Percentiles rank a stretch among this genome's conserved stretches.
Conservation (phyloP, 2,329 filamentous ascomycete species). For the Pseudogymnoascus sp. region DNA sequence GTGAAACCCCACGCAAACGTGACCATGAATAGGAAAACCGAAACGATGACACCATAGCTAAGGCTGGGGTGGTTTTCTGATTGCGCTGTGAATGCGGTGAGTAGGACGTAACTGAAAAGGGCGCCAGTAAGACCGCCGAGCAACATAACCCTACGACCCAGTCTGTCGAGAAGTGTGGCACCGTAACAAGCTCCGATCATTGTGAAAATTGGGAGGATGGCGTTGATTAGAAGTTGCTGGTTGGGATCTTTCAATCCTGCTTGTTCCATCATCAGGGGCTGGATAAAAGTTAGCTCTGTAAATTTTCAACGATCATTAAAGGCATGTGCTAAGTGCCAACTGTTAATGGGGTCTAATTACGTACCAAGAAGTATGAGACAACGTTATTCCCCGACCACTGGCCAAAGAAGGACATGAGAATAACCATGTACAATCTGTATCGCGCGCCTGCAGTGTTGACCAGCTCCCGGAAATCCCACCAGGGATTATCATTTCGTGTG, state of each 20-base stretch:
- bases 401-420: conserved; percentile 45
- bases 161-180: conserved; percentile 34
- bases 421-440: conserved; percentile 42
- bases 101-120: conserved; percentile 17
- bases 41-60: conserved; percentile 39
- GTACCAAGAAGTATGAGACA: conserved; percentile 22
- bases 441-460: conserved; percentile 38
- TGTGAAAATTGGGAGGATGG: conserved; percentile 30
- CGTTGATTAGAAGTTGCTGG: conserved; percentile 29
- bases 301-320: conserved; percentile 32
- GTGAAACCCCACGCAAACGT: conserved; percentile 34
- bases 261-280: conserved; percentile 34
- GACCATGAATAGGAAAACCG: conserved; percentile 40
- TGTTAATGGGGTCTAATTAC: not conserved
- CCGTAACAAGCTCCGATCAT: conserved; percentile 32
- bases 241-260: conserved; percentile 26
- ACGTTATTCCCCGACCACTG: conserved; percentile 32
- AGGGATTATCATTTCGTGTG: conserved; percentile 45
- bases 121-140: conserved; percentile 24
- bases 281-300: conserved; percentile 23
- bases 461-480: conserved; percentile 51
- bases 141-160: conserved; percentile 37
- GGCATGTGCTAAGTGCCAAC: not conserved
- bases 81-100: conserved; percentile 24
- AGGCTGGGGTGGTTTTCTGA: conserved; percentile 26